Conservation (phyloP, 495 filamentous ascomycete species). For the Trichoderma reesei region DNA sequence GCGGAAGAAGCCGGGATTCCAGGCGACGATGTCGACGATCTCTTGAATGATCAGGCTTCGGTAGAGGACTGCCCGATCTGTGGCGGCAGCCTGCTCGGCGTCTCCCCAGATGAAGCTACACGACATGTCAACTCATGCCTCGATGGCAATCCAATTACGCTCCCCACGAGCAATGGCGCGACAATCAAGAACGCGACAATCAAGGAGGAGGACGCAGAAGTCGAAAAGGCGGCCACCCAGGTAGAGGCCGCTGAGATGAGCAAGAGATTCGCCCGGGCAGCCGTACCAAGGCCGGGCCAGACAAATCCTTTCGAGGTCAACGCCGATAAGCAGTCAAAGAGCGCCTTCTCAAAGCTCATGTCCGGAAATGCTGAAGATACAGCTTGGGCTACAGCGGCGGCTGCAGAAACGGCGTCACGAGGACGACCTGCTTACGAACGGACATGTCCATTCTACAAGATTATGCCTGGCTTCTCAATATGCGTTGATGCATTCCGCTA, state of each 20-base stretch:
- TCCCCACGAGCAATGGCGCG: conserved; percentile 20
- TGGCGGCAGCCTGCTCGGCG: conserved; percentile 46
- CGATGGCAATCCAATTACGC: conserved; percentile 60
- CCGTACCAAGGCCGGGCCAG: conserved; percentile 66
- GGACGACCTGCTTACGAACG: conserved; percentile 86
- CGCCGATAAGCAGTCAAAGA: conserved; percentile 29
- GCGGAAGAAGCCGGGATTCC: conserved; percentile 30
- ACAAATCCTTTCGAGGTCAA: conserved; percentile 56
- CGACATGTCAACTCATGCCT: conserved; percentile 91
- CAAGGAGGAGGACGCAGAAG: not conserved
- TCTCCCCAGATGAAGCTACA: conserved; percentile 47
- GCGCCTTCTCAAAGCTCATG: conserved; percentile 90
- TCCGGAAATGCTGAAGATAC: conserved; percentile 77
- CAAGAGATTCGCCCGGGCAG: conserved; percentile 54
- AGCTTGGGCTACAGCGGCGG: conserved; percentile 82
- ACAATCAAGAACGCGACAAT: not conserved
- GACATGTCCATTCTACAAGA: conserved; percentile 97
- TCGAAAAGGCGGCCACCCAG: conserved; percentile 12
- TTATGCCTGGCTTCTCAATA: conserved; percentile 82
- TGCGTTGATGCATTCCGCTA: conserved; percentile 96
- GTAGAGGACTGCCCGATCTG: conserved; percentile 66
- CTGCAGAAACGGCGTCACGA: conserved; percentile 62
- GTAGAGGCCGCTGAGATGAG: conserved; percentile 30
- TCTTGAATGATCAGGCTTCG: conserved; percentile 21
- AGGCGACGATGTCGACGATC: conserved; percentile 18